A percentile compares a stretch with the other conserved stretches of the same genome.
These are phyloP conservation scores for Kondoa malvinella DNA, from an alignment of 768 basidiomycete species.

Conservation along the genomic window DNA sequence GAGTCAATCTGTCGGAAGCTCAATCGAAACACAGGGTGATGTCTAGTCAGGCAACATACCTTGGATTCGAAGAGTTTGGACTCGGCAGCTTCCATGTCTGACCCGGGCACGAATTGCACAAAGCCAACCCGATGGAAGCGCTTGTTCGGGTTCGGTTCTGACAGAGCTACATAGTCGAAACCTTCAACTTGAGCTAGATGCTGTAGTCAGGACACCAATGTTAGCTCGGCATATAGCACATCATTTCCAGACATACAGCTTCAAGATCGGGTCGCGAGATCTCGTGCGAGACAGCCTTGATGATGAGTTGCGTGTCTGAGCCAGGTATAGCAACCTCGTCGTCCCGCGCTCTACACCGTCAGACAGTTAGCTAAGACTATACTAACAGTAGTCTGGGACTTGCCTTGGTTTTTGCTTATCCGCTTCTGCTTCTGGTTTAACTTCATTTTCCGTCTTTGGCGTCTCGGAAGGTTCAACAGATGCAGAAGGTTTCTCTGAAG, in stretches of 20 bases:
- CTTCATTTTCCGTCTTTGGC: background rate
- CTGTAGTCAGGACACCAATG: constrained; percentile 34
- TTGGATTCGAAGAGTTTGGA: constrained; percentile 64
- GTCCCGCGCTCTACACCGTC: background rate
- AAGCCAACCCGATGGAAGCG: constrained; percentile 90
- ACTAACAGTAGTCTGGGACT: background rate
- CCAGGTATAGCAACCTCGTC: constrained; percentile 19
- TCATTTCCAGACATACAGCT: constrained; percentile 13
- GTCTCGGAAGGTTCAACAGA: background rate
- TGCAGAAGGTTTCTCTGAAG: too few relatives aligned
- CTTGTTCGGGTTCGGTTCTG: constrained; percentile 80
- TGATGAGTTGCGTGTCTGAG: constrained; percentile 13
- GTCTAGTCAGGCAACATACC: constrained; percentile 37
- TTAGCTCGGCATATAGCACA: background rate
- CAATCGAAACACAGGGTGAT: constrained; percentile 7
- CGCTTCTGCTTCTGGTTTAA: background rate
- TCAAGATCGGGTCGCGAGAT: constrained; percentile 18
- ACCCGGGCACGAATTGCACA: constrained; percentile 69
- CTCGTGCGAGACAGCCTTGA: constrained; percentile 18
- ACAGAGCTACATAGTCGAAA: constrained; percentile 72
- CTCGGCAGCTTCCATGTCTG: constrained; percentile 60
- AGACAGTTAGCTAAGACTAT: background rate
- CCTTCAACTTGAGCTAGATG: constrained; percentile 59
- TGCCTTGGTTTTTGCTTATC: background rate
- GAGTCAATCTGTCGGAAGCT: constrained; percentile 55